Evolutionary conservation across 495 filamentous ascomycete species (phyloP).

Genomic region (Penicillium antarcticum): DNA sequence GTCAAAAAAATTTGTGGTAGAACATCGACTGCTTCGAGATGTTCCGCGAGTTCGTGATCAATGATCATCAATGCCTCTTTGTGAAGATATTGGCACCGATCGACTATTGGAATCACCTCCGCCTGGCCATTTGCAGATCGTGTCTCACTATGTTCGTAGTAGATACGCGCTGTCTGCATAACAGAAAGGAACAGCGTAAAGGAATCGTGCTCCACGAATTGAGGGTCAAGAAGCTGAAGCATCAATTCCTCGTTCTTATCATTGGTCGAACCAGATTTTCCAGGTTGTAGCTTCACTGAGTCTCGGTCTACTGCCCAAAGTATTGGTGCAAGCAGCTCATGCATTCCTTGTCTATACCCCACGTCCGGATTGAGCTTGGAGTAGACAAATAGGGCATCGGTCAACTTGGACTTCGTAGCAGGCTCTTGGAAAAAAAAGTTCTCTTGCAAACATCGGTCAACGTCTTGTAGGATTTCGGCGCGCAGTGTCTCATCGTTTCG

Average conservation of each 20-base stretch:
- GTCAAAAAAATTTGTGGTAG: constrained; percentile 97
- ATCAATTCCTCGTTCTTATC: constrained; percentile 46
- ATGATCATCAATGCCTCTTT: constrained; percentile 70
- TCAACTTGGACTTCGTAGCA: constrained; percentile 72
- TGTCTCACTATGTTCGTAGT: constrained; percentile 67
- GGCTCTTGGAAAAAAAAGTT: constrained; percentile 84
- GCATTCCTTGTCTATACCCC: constrained; percentile 96
- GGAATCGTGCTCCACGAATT: constrained; percentile 83
- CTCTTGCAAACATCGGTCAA: constrained; percentile 89
- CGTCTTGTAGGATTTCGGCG: constrained; percentile 92
- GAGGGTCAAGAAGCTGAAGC: constrained; percentile 61
- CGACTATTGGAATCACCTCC: constrained; percentile 75
- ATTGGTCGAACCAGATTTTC: constrained; percentile 9
- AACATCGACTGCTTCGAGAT: constrained; percentile 81
- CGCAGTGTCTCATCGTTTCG: constrained; percentile 80
- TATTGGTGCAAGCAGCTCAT: constrained; percentile 88
- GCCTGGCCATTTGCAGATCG: constrained; percentile 37
- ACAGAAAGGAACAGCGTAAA: constrained; percentile 80
- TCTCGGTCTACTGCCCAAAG: constrained; percentile 85
- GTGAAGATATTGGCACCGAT: constrained; percentile 80
- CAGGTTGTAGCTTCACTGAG: constrained; percentile 54
- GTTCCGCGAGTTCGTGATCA: constrained; percentile 78
- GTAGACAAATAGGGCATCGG: constrained; percentile 89
- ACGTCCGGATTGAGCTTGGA: constrained; percentile 87
- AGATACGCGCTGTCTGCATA: constrained; percentile 82